Evolutionary conservation across 2,329 filamentous ascomycete species (phyloP).

Genomic region (Emmonsiellopsis sp.): DNA sequence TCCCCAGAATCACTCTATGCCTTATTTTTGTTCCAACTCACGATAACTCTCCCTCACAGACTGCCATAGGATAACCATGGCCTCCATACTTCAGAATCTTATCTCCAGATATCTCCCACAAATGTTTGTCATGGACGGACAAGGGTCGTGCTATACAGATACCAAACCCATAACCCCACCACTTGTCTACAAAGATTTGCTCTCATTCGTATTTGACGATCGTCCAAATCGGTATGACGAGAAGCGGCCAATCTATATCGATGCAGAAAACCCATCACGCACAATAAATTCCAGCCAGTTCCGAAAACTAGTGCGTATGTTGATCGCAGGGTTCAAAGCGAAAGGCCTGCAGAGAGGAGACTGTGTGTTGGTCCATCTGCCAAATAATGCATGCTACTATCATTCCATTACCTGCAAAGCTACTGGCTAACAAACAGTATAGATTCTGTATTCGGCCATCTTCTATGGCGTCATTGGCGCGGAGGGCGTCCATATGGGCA

Average conservation of each 20-base stretch:
- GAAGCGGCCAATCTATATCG: slow-evolving; percentile 39
- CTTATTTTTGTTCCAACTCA: no score
- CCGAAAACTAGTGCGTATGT: slow-evolving; percentile 34
- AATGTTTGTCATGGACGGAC: not conserved
- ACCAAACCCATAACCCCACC: not conserved
- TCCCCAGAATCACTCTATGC: no score
- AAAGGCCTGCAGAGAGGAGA: slow-evolving; percentile 42
- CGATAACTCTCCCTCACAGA: no score
- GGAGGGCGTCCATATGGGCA: slow-evolving; percentile 38
- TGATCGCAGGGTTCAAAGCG: slow-evolving; percentile 42
- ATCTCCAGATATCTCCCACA: not conserved
- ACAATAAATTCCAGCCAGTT: slow-evolving; percentile 40
- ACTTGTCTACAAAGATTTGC: slow-evolving; percentile 26
- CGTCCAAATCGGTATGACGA: slow-evolving; percentile 24
- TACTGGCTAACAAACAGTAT: not conserved
- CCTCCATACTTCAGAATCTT: not conserved
- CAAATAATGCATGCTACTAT: slow-evolving; percentile 40
- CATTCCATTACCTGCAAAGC: not conserved
- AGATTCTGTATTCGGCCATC: slow-evolving; percentile 41
- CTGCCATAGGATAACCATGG: no score
- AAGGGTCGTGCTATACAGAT: not conserved
- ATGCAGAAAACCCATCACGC: slow-evolving; percentile 36
- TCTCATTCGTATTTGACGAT: slow-evolving; percentile 32
- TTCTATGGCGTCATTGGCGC: slow-evolving; percentile 41
- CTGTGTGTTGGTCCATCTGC: slow-evolving; percentile 45